phyloP scores from a whole-genome alignment of 805 yeast species.

The Pichia californica region DNA sequence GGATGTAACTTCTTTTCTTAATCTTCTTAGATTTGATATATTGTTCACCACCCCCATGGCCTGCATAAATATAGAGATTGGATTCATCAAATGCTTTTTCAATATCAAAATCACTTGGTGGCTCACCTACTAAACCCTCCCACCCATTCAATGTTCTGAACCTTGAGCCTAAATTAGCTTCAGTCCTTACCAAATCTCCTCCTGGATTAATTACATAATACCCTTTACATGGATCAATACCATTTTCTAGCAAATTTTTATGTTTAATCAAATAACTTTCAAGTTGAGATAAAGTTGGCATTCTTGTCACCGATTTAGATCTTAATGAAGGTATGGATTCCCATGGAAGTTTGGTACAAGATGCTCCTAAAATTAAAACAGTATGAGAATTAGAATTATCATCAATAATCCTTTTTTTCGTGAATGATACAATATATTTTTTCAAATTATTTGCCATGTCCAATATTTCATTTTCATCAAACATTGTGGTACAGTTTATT shows the following conservation, averaged over 20 bases:
- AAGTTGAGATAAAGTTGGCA: constrained; percentile 58
- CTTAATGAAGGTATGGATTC: constrained; percentile 63
- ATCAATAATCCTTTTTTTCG: constrained; percentile 20
- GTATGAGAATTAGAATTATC: constrained; percentile 39
- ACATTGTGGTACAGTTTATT: constrained; percentile 37
- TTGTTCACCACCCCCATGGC: constrained; percentile 97
- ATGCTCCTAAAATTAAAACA: constrained; percentile 61
- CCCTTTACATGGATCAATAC: constrained; percentile 30
- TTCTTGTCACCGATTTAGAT: constrained; percentile 55
- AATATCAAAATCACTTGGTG: constrained; percentile 55
- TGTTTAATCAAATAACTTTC: constrained; percentile 29
- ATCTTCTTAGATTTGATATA: constrained; percentile 54
- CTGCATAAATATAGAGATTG: constrained; percentile 67
- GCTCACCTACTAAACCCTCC: constrained; percentile 45
- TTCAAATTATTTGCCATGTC: constrained; percentile 16
- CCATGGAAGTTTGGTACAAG: constrained; percentile 80
- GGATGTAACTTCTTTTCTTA: constrained; percentile 35
- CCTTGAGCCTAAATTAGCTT: constrained; percentile 42
- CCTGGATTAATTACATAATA: constrained; percentile 76
- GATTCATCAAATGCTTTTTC: constrained; percentile 34
- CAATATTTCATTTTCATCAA: neutral
- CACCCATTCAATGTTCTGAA: constrained; percentile 40
- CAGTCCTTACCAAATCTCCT: constrained; percentile 67
- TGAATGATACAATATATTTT: neutral
- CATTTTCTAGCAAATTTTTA: constrained; percentile 12